Evolutionary conservation across 2,329 filamentous ascomycete species (phyloP).

Genomic region (Ophiostoma ips): DNA sequence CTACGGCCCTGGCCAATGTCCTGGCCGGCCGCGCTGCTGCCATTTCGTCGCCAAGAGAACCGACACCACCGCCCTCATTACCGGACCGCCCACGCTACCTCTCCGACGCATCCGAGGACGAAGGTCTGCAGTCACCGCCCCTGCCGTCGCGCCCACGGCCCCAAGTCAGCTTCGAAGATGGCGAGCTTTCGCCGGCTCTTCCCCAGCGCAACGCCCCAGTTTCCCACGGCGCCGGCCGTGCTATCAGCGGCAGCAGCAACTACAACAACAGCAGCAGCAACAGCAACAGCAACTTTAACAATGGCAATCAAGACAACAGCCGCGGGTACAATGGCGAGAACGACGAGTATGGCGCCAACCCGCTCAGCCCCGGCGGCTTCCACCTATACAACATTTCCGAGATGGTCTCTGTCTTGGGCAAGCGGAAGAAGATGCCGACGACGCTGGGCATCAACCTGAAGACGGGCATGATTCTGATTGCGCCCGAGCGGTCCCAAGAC

Average conservation of each 20-base stretch:
- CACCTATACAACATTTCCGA: conserved; percentile 96
- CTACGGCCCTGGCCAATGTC: conserved; percentile 40
- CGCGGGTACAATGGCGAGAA: conserved; percentile 20
- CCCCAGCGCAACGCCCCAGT: conserved; percentile 10
- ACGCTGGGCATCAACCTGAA: conserved; percentile 85
- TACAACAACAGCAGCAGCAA: conserved; percentile 4
- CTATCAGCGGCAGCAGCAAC: background rate
- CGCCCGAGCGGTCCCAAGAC: conserved; percentile 70
- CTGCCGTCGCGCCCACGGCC: conserved; percentile 51
- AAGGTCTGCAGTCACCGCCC: conserved; percentile 42
- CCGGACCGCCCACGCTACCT: conserved; percentile 41
- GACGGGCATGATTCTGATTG: conserved; percentile 79
- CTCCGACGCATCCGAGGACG: conserved; percentile 55
- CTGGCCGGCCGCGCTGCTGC: conserved; percentile 31
- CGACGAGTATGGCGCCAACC: conserved; percentile 13
- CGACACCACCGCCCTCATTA: conserved; percentile 34
- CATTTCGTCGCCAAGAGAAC: conserved; percentile 6
- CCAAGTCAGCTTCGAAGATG: conserved; percentile 27
- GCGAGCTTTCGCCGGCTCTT: conserved; percentile 16
- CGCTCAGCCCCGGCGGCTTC: conserved; percentile 62
- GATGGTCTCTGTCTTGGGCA: conserved; percentile 93
- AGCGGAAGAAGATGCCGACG: conserved; percentile 97
- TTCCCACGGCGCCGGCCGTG: background rate
- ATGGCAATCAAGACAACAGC: conserved; percentile 10
- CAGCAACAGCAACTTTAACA: background rate